Evolutionary conservation across 1,139 yeast genomes (phyloP), one percentile per base, ranked within the genome.

Genomic region (Blastobotrys petasosporus): DNA sequence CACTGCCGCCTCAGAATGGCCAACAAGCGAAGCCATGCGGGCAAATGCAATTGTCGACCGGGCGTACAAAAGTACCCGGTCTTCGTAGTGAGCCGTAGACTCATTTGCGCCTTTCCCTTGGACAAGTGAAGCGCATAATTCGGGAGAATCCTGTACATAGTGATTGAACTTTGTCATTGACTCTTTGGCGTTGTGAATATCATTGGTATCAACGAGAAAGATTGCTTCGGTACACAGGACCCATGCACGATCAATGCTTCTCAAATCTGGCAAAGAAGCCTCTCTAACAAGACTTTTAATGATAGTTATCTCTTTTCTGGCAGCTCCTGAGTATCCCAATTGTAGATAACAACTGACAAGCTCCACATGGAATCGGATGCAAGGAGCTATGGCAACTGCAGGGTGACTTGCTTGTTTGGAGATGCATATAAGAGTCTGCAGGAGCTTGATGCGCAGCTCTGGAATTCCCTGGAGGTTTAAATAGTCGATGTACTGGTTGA

Each of bases 381-480:
- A 20, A 4, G 25, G 25, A 20, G 25, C 25, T 20, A 20, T 7
- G 7, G 6, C 25, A 4, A 20, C 25, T 20, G 7, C 7, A 37
- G 36, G 15, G 37, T 16, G 17, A 39, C 38, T 31, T 32, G 23
- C 10, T 23, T 12, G 32, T 25, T 32, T 4, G 32, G 28, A n/a
- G 32, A 20, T 1, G 44, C 1, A 20, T 11, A 13, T 33, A 13
- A 33, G 11, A 12, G 36, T 16, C 23, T 41, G 35, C 7, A 54
- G 34, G 6, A 54, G 35, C 33, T 47, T 48, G 1, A 50, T 50
- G 8, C 56, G 45, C 16, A 51, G 49, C 37, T 54, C 57, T 36
- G 53, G 54, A 8, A 53, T 51, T 7, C 57, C 56, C 35, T 53
- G 55, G 7, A 54, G 40, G n/a, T 53, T 51, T 16, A 54, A 39